phyloP scores from a whole-genome alignment of 139 green algal genomes.

The Chlamydomonas sphaeroides region DNA sequence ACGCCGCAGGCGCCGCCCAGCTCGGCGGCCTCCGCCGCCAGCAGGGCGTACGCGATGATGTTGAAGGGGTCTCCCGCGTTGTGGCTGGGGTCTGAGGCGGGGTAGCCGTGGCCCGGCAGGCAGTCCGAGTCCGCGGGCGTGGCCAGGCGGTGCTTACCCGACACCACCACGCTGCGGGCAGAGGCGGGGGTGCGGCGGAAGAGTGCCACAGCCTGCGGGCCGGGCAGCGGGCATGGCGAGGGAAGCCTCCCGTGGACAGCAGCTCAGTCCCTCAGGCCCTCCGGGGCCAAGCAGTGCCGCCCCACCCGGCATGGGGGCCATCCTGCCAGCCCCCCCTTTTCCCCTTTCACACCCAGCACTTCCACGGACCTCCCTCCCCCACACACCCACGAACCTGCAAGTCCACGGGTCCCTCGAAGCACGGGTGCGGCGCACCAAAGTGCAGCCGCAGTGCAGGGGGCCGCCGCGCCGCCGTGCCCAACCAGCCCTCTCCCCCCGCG shows the following conservation, averaged over 20 bases:
- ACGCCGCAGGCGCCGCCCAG: background rate
- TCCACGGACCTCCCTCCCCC: background rate
- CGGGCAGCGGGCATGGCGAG: background rate
- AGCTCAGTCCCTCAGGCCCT: too few species aligned
- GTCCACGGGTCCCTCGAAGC: constrained; percentile 28
- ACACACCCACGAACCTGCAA: background rate
- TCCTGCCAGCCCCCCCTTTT: too few species aligned
- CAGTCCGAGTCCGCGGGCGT: background rate
- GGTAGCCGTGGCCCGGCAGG: constrained; percentile 37
- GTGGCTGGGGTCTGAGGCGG: constrained; percentile 42
- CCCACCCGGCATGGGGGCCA: too few species aligned
- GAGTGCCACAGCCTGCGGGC: constrained; percentile 1
- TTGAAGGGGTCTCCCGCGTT: constrained; percentile 41
- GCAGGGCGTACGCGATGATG: background rate
- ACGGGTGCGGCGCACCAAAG: constrained; percentile 11
- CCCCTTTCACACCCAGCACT: background rate
- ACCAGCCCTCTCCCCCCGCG: background rate
- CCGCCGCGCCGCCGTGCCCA: background rate
- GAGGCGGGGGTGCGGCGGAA: background rate
- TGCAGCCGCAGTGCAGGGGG: background rate
- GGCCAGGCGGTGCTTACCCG: constrained; percentile 29
- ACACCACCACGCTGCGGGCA: constrained; percentile 14
- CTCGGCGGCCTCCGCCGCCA: background rate
- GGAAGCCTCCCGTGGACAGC: too few species aligned
- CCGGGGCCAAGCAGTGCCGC: too few species aligned